Percentiles rank a stretch among this genome's conserved stretches.
These are phyloP conservation scores for Bothriochloa decipiens DNA, from an alignment of 176 grass and related monocot species.

Conservation along the genomic window DNA sequence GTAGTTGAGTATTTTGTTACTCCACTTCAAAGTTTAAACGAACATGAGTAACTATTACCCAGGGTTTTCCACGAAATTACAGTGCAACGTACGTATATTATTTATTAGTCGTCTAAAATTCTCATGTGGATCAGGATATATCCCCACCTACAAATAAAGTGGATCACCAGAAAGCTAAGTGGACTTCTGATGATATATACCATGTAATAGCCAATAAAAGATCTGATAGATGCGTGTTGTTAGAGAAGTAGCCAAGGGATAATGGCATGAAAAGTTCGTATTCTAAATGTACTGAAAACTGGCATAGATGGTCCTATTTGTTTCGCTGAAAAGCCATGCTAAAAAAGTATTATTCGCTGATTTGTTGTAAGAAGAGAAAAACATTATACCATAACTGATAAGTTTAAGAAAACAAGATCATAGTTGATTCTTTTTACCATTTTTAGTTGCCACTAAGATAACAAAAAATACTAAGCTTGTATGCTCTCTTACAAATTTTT, in stretches of 20 bases:
- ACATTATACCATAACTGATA: no score
- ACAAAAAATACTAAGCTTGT: background rate
- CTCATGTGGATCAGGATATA: background rate
- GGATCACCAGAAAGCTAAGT: background rate
- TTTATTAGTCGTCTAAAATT: background rate
- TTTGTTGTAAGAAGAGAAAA: no score
- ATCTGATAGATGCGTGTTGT: background rate
- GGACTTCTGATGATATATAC: background rate
- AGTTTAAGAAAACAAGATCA: no score
- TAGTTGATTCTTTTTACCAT: no score
- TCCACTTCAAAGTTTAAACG: background rate
- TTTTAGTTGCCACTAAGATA: background rate
- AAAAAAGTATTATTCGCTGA: no score
- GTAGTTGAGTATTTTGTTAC: background rate
- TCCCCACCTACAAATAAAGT: slow-evolving; percentile 5
- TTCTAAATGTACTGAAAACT: background rate
- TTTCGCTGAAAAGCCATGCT: no score
- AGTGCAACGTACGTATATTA: background rate
- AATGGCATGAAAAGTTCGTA: background rate
- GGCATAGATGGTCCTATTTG: no score
- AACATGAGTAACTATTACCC: background rate
- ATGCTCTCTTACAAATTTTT: background rate
- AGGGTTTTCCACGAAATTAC: background rate
- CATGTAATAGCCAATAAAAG: background rate
- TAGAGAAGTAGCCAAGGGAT: background rate